A percentile compares a stretch with the other conserved stretches of the same genome.
phyloP scores from a whole-genome alignment of 192 early-diverging fungal genomes.

The Backusella sp. region DNA sequence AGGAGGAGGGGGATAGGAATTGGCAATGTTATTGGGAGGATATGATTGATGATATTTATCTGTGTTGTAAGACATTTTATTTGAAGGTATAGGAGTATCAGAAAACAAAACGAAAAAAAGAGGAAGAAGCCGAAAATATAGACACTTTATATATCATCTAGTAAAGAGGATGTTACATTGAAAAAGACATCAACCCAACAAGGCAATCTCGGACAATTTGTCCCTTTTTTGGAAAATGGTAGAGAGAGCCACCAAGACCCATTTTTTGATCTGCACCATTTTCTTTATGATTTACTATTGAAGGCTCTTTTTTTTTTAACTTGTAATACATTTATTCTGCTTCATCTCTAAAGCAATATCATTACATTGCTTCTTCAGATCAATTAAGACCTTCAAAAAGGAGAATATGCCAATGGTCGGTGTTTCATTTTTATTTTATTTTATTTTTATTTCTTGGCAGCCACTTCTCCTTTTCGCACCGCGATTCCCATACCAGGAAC shows the following conservation, averaged over 20 bases:
- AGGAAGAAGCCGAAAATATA: neutral
- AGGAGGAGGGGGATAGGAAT: neutral
- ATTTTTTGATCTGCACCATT: neutral
- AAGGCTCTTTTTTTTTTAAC: neutral
- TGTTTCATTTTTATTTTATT: neutral
- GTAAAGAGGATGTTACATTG: neutral
- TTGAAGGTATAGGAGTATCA: neutral
- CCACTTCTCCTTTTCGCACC: neutral
- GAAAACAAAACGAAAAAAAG: neutral
- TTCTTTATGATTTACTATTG: neutral
- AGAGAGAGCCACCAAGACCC: neutral
- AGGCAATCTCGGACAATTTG: neutral
- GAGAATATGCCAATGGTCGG: neutral
- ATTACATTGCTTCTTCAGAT: neutral
- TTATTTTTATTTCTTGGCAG: neutral
- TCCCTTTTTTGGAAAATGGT: neutral
- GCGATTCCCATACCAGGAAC: neutral
- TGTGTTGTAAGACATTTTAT: neutral
- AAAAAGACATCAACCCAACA: neutral
- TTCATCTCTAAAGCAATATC: neutral
- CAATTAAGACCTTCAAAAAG: neutral
- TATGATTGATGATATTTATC: neutral
- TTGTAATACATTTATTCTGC: neutral
- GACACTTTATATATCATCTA: neutral
- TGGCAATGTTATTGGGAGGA: neutral